Conservation (phyloP, 2,329 filamentous ascomycete genomes). For the Colletotrichum gigasporum region DNA sequence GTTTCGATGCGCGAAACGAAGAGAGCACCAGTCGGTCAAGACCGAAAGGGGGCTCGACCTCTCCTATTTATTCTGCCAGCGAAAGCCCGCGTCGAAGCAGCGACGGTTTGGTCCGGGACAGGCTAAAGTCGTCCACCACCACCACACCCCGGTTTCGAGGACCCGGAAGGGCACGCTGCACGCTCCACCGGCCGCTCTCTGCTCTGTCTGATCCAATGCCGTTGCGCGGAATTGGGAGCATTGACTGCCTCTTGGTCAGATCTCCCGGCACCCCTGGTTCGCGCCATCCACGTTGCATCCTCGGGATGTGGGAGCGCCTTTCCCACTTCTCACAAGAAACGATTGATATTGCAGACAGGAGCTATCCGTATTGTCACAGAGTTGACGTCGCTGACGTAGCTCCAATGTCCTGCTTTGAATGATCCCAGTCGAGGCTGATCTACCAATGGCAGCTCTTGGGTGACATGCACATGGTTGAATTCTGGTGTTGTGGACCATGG, state of each 20-base stretch:
- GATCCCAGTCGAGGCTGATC: not conserved
- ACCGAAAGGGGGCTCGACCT: not conserved
- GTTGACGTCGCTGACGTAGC: not conserved
- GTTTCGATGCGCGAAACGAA: no score
- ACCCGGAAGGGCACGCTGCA: not conserved
- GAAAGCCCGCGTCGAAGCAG: not conserved
- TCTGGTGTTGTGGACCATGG: no score
- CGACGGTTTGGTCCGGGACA: not conserved
- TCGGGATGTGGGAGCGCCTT: conserved; percentile 8
- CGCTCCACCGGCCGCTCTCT: not conserved
- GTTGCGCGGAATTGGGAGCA: conserved; percentile 1
- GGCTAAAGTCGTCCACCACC: not conserved
- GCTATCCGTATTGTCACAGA: no score
- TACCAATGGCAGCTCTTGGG: not conserved
- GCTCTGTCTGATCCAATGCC: not conserved
- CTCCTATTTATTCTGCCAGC: not conserved
- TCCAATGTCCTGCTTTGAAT: not conserved
- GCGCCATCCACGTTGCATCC: not conserved
- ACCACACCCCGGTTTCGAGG: not conserved
- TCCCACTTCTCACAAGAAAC: not conserved
- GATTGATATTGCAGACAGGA: no score
- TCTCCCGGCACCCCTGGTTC: not conserved
- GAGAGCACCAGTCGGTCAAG: not conserved
- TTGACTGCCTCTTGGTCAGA: not conserved
- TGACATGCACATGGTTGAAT: not conserved